Evolutionary conservation across 352 stramenopile genomes (phyloP), one percentile per base, ranked within the genome.

Genomic region (Pilasporangium apinafurcum): DNA sequence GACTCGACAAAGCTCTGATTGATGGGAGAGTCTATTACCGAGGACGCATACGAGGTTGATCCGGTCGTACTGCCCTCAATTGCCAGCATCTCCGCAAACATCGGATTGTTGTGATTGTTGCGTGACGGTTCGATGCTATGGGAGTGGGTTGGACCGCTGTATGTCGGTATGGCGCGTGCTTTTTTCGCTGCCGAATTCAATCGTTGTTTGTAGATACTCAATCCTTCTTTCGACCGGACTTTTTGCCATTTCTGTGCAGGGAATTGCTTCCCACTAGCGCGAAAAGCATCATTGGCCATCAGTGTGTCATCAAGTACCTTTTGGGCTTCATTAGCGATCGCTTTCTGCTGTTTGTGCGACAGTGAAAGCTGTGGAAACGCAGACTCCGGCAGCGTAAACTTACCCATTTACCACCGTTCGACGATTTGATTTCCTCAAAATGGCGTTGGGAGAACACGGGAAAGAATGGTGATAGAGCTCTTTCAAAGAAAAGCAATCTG

Each of bases 231-330:
- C 10, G 18, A n/a, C 20, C 41, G 39, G 32, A 55, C 41, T 24
- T 17, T 31, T 20, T 50, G 42, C 48, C 48, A 55, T 2, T 55
- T 32, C 20, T 33, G 18, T 17, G 34, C 33, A 25, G 39, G 17
- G 8, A 55, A 42, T 12, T 21, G 22, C 12, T 35, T 26, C 13
- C 41, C 33, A 17, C 10, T 22, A 14, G 38, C 39, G 22, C 42
- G 16, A 26, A 55, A 55, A 12, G 8, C 16, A 20, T 49, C 48
- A 37, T 55, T 48, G 38, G 13, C 24, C 14, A 14, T 16, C 17
- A 55, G 36, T 40, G 48, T 55, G 38, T 55, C 48, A 33, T 55
- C 41, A 18, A 55, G 48, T 33, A 55, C 48, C 18, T 35, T 26
- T 37, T 55, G 41, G 14, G 41, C 41, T 27, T 55, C 48, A 33